Base-by-base conservation (phyloP, 345 rosid genomes). In the Garcia nutans region DNA sequence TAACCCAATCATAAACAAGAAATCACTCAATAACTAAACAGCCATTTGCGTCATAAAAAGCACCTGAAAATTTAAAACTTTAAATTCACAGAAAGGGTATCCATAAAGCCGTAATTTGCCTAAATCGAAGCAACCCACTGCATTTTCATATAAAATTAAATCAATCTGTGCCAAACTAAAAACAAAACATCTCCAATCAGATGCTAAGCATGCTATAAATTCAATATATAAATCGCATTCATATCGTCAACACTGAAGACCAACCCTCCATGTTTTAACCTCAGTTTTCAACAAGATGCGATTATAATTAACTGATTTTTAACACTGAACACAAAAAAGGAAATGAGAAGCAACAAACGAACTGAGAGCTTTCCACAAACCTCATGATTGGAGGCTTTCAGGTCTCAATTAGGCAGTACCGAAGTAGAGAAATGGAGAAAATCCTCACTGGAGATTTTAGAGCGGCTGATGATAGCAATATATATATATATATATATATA, bases 371-470 rank as follows among this genome's bases (percentile, higher is more conserved):
- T 15, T 2, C 42, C 28, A 10, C 57, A 54, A 19, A 55, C 73
- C 73, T 70, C 73, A 70, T 70, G 73, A 37, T 54, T 55, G 24
- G 60, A 28, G 9, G 73, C 47, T 31, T 31, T 0, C 11, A 70
- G 31, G 60, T n/a, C n/a, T n/a, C n/a, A n/a, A n/a, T n/a, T n/a
- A n/a, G n/a, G n/a, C n/a, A n/a, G n/a, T n/a, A n/a, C n/a, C n/a
- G n/a, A n/a, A n/a, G n/a, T n/a, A n/a, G n/a, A n/a, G n/a, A n/a
- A n/a, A n/a, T n/a, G n/a, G n/a, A n/a, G n/a, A n/a, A n/a, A n/a
- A n/a, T n/a, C n/a, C n/a, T n/a, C n/a, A n/a, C n/a, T n/a, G n/a
- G n/a, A n/a, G n/a, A n/a, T n/a, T n/a, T n/a, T n/a, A n/a, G n/a
- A n/a, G n/a, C n/a, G n/a, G n/a, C n/a, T n/a, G n/a, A n/a, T n/a